Conservation (phyloP, 2,329 filamentous ascomycete genomes). For the Claviceps pazoutovae region DNA sequence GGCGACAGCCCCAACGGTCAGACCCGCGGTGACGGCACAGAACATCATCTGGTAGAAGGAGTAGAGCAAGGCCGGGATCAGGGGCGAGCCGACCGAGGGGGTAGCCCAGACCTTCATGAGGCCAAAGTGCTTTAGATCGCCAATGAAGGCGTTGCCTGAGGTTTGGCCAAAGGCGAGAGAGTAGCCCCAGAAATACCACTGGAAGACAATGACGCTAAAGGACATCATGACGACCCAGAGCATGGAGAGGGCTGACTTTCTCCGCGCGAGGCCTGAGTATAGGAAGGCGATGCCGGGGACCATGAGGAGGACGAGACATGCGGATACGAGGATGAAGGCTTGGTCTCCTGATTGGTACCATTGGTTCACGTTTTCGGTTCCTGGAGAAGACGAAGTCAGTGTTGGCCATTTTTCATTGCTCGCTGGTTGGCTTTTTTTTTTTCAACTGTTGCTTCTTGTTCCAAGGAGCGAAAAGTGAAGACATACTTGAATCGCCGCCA, state of each 20-base stretch:
- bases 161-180: conserved; percentile 79
- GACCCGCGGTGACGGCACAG: conserved; percentile 80
- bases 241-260: conserved; percentile 93
- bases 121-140: conserved; percentile 78
- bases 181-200: conserved; percentile 99
- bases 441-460: background rate
- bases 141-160: conserved; percentile 81
- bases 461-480: background rate
- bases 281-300: conserved; percentile 92
- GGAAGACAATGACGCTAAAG: conserved; percentile 80
- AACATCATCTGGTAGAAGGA: conserved; percentile 99
- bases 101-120: conserved; percentile 69
- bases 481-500: conserved; percentile 68
- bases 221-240: conserved; percentile 97
- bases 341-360: conserved; percentile 88
- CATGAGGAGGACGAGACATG: conserved; percentile 94
- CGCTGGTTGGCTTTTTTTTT: background rate
- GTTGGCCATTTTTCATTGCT: background rate
- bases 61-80: conserved; percentile 82
- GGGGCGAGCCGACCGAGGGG: conserved; percentile 77
- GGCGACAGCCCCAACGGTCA: conserved; percentile 81
- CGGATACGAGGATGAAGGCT: conserved; percentile 79
- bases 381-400: conserved; percentile 28
- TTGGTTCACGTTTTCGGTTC: conserved; percentile 80
- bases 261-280: conserved; percentile 90